Base-by-base conservation (phyloP, 805 yeast species). In the Danielozyma ontarioensis region DNA sequence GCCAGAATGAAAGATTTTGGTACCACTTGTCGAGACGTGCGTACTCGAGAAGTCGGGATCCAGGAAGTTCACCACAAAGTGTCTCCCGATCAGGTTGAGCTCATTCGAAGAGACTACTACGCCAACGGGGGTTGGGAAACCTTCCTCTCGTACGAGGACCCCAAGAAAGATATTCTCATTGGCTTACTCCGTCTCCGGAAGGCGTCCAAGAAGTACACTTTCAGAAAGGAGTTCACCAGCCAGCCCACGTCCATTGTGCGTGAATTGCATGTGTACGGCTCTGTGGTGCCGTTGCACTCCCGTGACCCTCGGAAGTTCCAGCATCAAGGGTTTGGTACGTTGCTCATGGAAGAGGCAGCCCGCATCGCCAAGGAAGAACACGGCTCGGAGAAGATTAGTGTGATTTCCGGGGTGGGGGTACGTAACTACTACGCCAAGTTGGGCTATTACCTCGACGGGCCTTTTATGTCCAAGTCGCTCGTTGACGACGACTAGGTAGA, bases 51-150 rank as follows among this genome's bases (percentile, higher is more conserved):
- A 64, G 98, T 93, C 18, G 98, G 98, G 40, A 93, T 93, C 37
- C 97, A 93, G 59, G 98, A 93, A 54, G 97, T 93, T 3, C 98
- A 93, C 57, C 95, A 89, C 57, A 88, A 88, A 56, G 94, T 93
- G 16, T 83, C 83, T 29, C 98, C 98, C 0, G 97, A 93, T 54
- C 97, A 93, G 59, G 96, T 93, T 13, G 98, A 93, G 60, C 67
- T 93, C 35, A 84, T 93, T 34, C 76, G 98, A 57, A 77, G 98
- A 55, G 98, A 93, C 56, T 93, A 93, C 62, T 83, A 83, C 46
- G 98, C 98, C 27, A 93, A 93, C 53, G 97, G 95, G 16, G 97
- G 97, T 14, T 93, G 97, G 97, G 97, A 93, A 64, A 93, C 98
- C 0, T 93, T 93, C 57, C 64, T 93, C 40, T 80, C 94, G 12